Evolutionary conservation across 2,329 filamentous ascomycete genomes (phyloP).

Genomic region (Stemphylium beticola): DNA sequence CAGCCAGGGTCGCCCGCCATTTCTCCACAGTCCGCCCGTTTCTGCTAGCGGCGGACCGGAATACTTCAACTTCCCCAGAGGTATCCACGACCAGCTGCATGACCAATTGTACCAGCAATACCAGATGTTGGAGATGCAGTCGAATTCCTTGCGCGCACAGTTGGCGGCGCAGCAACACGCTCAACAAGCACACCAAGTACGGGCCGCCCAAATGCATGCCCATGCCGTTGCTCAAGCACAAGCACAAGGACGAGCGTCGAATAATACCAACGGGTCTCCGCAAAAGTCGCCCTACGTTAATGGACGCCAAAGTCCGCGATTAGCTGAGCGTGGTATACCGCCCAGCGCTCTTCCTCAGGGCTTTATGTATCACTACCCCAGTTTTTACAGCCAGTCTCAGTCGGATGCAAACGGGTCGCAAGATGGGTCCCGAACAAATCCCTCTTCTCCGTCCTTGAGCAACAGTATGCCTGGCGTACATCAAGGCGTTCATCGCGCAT

Average conservation of each 20-base stretch:
- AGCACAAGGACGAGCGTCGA: constrained; percentile 42
- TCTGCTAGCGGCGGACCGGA: constrained; percentile 46
- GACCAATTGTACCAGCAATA: constrained; percentile 59
- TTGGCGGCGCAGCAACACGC: constrained; percentile 46
- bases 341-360: constrained; percentile 46
- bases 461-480: constrained; percentile 53
- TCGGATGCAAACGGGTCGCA: constrained; percentile 43
- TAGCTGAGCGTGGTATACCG: constrained; percentile 37
- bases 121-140: constrained; percentile 54
- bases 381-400: constrained; percentile 50
- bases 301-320: constrained; percentile 40
- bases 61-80: constrained; percentile 52
- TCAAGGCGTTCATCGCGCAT: constrained; percentile 51
- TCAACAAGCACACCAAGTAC: constrained; percentile 48
- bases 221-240: constrained; percentile 47
- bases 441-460: constrained; percentile 56
- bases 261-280: constrained; percentile 50
- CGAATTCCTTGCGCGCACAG: constrained; percentile 45
- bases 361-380: constrained; percentile 55
- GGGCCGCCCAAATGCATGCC: constrained; percentile 46
- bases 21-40: constrained; percentile 53
- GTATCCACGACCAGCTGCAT: constrained; percentile 52
- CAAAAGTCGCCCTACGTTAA: constrained; percentile 46
- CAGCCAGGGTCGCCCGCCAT: constrained; percentile 47
- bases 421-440: constrained; percentile 56